Conservation (phyloP, 1,284 basidiomycete species). For the Ustilago hordei region DNA sequence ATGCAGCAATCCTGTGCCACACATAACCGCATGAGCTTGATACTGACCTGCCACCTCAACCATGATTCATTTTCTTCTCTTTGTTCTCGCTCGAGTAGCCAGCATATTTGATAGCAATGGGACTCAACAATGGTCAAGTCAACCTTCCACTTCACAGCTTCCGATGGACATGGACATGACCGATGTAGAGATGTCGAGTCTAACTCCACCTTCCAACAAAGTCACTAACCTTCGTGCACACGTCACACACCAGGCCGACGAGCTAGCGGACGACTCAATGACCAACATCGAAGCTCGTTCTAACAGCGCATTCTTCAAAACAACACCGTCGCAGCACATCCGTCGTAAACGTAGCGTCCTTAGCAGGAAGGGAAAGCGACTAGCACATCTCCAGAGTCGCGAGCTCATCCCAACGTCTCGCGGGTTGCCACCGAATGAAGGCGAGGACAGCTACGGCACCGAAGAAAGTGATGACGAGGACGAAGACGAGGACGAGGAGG, state of each 20-base stretch:
- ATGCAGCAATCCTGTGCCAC: neutral
- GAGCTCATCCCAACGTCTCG: constrained; percentile 28
- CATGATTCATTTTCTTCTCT: neutral
- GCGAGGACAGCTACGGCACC: constrained; percentile 23
- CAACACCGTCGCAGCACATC: constrained; percentile 17
- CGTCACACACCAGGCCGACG: constrained; percentile 11
- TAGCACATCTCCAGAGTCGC: constrained; percentile 47
- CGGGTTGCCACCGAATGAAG: neutral
- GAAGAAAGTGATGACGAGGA: constrained; percentile 28
- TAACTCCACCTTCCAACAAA: constrained; percentile 45
- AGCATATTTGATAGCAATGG: constrained; percentile 29
- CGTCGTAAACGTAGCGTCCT: constrained; percentile 42
- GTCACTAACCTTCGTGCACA: constrained; percentile 9
- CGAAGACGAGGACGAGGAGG: constrained; percentile 20
- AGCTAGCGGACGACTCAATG: constrained; percentile 42
- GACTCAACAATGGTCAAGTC: constrained; percentile 12
- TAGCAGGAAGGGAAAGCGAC: constrained; percentile 48
- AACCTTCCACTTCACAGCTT: constrained; percentile 14
- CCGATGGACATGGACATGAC: constrained; percentile 32
- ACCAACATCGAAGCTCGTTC: constrained; percentile 16
- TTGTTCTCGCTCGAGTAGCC: constrained; percentile 1
- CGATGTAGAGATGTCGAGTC: constrained; percentile 55
- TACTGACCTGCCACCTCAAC: neutral
- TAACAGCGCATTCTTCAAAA: constrained; percentile 1
- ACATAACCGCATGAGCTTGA: neutral